Percentiles rank a stretch among this genome's conserved stretches.
These are phyloP conservation scores for Brassica balearica DNA, from an alignment of 441 rosid species.

Conservation along the genomic window DNA sequence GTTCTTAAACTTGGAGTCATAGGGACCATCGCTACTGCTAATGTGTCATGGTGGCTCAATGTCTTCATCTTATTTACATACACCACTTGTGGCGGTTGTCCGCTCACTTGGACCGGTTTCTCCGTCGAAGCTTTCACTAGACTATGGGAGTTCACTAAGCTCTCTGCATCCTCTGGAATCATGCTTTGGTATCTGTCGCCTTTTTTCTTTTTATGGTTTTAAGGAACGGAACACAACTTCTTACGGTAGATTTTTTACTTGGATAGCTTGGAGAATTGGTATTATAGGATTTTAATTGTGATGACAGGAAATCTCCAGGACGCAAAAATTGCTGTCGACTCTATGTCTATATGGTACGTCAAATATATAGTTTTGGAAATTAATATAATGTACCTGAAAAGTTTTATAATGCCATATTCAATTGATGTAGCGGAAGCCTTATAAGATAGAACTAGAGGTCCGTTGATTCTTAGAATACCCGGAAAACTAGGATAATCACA, in stretches of 20 bases:
- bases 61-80: neutral
- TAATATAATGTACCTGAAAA: too few species aligned
- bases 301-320: neutral
- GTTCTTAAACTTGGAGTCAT: constrained; percentile 6
- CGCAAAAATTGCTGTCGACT: neutral
- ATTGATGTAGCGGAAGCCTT: too few species aligned
- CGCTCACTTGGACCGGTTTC: constrained; percentile 6
- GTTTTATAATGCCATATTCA: too few species aligned
- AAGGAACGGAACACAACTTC: neutral
- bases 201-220: neutral
- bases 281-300: constrained; percentile 10
- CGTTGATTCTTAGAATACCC: too few species aligned
- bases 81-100: neutral
- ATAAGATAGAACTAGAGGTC: too few species aligned
- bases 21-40: neutral
- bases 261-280: constrained; percentile 11
- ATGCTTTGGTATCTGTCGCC: neutral
- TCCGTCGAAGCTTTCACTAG: neutral
- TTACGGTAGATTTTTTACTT: neutral
- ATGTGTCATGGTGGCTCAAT: constrained; percentile 10
- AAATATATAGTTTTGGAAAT: neutral
- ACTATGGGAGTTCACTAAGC: constrained; percentile 10
- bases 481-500: too few species aligned
- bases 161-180: neutral
- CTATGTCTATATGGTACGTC: constrained; percentile 11